A percentile compares a stretch with the other conserved stretches of the same genome.
phyloP scores from a whole-genome alignment of 2,329 filamentous ascomycete species.

The Penicillium sp. region DNA sequence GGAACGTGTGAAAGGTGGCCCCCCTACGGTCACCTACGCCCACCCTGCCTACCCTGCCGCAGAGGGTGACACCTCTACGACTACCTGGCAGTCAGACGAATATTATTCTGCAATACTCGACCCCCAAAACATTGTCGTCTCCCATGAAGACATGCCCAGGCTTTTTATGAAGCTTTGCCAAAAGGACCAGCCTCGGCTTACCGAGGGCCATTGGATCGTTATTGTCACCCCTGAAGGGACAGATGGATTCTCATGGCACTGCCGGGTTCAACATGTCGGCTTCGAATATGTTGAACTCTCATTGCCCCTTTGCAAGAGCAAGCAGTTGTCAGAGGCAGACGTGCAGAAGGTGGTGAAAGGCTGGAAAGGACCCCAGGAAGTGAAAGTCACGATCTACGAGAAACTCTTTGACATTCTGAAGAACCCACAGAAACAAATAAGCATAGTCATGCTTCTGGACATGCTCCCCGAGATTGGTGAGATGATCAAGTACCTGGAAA shows the following conservation, averaged over 20 bases:
- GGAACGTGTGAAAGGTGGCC: neutral
- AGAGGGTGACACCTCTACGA: neutral
- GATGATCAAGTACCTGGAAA: constrained; percentile 45
- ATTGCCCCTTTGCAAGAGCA: constrained; percentile 17
- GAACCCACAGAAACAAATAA: constrained; percentile 22
- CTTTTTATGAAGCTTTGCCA: constrained; percentile 42
- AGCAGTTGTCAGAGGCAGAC: neutral
- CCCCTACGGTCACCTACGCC: neutral
- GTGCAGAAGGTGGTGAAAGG: neutral
- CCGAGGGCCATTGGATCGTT: constrained; percentile 51
- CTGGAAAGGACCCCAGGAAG: neutral
- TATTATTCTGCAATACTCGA: neutral
- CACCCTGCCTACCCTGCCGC: too few relatives aligned
- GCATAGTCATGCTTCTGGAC: constrained; percentile 35
- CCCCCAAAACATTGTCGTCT: neutral
- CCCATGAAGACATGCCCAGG: neutral
- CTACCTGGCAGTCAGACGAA: neutral
- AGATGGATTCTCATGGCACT: constrained; percentile 36
- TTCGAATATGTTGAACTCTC: constrained; percentile 44
- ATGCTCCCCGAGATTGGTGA: constrained; percentile 36
- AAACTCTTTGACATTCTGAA: constrained; percentile 39
- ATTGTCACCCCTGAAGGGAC: constrained; percentile 24
- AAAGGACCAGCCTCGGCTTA: constrained; percentile 29
- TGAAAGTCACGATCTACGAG: constrained; percentile 31
- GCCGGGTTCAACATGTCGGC: constrained; percentile 45